These are phyloP conservation scores for Metschnikowia santaceciliae DNA, from an alignment of 805 yeast genomes.

Conservation along the genomic window DNA sequence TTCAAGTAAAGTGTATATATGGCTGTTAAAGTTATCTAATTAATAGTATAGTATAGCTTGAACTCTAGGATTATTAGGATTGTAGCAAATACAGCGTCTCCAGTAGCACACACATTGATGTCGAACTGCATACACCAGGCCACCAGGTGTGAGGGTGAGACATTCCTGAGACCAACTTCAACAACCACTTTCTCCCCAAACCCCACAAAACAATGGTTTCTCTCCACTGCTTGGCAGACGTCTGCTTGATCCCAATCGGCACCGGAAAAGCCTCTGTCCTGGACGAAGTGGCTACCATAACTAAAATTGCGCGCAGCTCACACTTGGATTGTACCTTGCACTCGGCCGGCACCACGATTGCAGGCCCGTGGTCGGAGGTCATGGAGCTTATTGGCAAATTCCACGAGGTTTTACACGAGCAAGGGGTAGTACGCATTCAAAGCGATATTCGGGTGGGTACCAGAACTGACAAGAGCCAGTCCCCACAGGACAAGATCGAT, in stretches of 20 bases:
- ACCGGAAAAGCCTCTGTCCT: slow-evolving; percentile 76
- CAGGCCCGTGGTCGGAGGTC: slow-evolving; percentile 92
- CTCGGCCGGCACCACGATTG: slow-evolving; percentile 89
- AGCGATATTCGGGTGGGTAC: slow-evolving; percentile 87
- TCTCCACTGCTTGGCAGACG: slow-evolving; percentile 75
- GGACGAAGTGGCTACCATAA: slow-evolving; percentile 71
- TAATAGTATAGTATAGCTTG: no score
- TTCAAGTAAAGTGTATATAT: no score
- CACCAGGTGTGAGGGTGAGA: background rate
- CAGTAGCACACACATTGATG: background rate
- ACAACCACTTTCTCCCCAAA: background rate
- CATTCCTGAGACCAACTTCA: background rate
- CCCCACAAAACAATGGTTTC: slow-evolving; percentile 24
- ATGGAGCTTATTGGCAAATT: slow-evolving; percentile 72
- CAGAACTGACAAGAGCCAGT: slow-evolving; percentile 68
- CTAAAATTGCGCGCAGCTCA: slow-evolving; percentile 56
- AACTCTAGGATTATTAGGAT: no score
- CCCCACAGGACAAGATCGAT: slow-evolving; percentile 68
- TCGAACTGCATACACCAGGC: background rate
- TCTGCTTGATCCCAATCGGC: slow-evolving; percentile 85
- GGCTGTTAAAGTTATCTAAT: no score
- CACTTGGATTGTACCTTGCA: slow-evolving; percentile 69
- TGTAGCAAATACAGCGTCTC: no score
- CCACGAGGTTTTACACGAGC: slow-evolving; percentile 64
- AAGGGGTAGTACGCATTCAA: slow-evolving; percentile 75